Evolutionary conservation across 2,329 filamentous ascomycete species (phyloP).

Genomic region (Ophiosphaerella narmari): DNA sequence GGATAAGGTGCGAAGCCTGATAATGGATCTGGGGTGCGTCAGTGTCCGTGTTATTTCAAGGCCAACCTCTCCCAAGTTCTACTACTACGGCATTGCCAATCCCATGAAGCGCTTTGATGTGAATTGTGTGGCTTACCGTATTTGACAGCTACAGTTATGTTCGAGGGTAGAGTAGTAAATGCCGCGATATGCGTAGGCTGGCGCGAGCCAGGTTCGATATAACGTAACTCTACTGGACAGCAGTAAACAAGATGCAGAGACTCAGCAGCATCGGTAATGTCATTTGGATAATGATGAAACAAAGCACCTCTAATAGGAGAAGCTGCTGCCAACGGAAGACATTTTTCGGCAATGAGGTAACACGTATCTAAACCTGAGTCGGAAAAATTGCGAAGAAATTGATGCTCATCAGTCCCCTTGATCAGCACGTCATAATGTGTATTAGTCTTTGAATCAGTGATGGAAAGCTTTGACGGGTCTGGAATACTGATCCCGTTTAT

Average conservation of each 20-base stretch:
- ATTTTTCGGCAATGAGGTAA: neutral
- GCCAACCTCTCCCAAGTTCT: neutral
- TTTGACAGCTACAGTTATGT: neutral
- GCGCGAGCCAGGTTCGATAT: too few species aligned
- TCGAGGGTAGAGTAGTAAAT: neutral
- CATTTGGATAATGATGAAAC: neutral
- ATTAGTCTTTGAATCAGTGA: too few species aligned
- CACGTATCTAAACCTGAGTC: neutral
- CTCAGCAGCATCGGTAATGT: neutral
- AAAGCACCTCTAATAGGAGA: neutral
- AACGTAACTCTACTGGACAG: too few species aligned
- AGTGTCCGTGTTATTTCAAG: neutral
- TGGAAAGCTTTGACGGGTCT: too few species aligned
- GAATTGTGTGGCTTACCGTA: neutral
- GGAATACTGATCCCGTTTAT: neutral
- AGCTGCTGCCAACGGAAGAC: neutral
- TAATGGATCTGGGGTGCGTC: conserved; percentile 2
- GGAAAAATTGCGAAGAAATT: neutral
- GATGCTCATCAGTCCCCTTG: neutral
- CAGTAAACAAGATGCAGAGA: too few species aligned
- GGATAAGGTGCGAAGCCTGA: neutral
- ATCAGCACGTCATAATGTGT: too few species aligned
- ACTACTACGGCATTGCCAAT: too few species aligned
- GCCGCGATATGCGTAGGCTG: too few species aligned
- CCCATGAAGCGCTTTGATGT: too few species aligned